These are phyloP conservation scores for Cercospora sp. DNA, from an alignment of 2,329 filamentous ascomycete species.

Conservation along the genomic window DNA sequence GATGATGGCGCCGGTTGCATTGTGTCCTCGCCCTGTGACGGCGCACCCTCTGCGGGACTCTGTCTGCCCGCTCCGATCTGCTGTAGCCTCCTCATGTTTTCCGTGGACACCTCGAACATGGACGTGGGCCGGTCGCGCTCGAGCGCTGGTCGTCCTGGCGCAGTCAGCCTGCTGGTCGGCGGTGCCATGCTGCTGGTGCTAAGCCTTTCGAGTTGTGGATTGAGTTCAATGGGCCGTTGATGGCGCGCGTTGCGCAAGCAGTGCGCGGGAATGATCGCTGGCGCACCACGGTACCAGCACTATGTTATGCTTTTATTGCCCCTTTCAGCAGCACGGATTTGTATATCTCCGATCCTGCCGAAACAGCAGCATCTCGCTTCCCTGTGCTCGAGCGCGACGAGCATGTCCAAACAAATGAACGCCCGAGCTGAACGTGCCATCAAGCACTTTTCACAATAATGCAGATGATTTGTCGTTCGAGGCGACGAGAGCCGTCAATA, in stretches of 20 bases:
- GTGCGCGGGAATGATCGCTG: not conserved
- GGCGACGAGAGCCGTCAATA: not conserved
- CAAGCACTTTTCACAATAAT: not conserved
- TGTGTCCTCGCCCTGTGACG: slow-evolving; percentile 2
- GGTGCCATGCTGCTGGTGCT: slow-evolving; percentile 4
- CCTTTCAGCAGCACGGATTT: not conserved
- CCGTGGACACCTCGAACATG: slow-evolving; percentile 35
- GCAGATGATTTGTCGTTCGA: not conserved
- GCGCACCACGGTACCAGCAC: not conserved
- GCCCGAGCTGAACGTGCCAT: not conserved
- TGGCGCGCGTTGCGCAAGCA: slow-evolving; percentile 2
- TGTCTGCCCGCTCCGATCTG: slow-evolving; percentile 21
- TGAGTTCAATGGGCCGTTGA: slow-evolving; percentile 9
- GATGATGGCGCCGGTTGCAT: not conserved
- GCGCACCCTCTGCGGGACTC: slow-evolving; percentile 1
- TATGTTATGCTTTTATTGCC: not conserved
- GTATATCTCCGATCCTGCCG: not conserved
- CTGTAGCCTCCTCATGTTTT: slow-evolving; percentile 27
- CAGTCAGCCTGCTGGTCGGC: slow-evolving; percentile 31
- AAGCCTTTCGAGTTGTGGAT: not conserved
- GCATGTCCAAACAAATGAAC: not conserved
- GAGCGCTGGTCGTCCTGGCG: slow-evolving; percentile 23
- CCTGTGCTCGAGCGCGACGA: not conserved
- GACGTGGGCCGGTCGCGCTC: slow-evolving; percentile 32
- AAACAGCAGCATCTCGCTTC: not conserved